These are phyloP conservation scores for Russula brevipes DNA, from an alignment of 768 basidiomycete species.

Conservation along the genomic window DNA sequence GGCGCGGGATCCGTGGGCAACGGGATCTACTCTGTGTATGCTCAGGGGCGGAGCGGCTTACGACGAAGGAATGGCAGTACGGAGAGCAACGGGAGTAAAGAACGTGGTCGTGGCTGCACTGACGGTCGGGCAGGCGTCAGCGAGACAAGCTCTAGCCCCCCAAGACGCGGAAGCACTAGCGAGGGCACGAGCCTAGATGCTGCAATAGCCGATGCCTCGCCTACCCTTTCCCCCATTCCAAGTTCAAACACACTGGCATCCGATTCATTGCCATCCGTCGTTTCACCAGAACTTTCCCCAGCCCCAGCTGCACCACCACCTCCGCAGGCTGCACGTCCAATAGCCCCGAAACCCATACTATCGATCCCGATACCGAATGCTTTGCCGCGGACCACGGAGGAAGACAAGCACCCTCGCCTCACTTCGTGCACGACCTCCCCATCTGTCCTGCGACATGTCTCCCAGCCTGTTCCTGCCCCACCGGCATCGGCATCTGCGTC, in stretches of 20 bases:
- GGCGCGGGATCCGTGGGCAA: slow-evolving; percentile 25
- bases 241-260: neutral
- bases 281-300: neutral
- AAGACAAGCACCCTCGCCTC: slow-evolving; percentile 17
- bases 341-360: neutral
- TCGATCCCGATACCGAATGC: neutral
- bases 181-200: slow-evolving; percentile 6
- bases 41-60: slow-evolving; percentile 20
- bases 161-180: neutral
- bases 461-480: slow-evolving; percentile 5
- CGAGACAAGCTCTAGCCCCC: slow-evolving; percentile 21
- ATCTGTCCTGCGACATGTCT: slow-evolving; percentile 19
- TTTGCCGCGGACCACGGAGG: neutral
- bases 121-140: slow-evolving; percentile 19
- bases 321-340: neutral
- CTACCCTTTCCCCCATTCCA: neutral
- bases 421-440: slow-evolving; percentile 17
- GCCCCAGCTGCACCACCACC: neutral
- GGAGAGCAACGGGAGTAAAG: slow-evolving; percentile 15
- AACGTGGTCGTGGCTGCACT: slow-evolving; percentile 21
- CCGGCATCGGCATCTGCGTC: slow-evolving; percentile 16
- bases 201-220: neutral
- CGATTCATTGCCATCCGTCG: neutral
- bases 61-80: slow-evolving; percentile 9
- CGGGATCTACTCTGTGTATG: slow-evolving; percentile 21